Percentiles rank a stretch among this genome's conserved stretches.
Conservation (phyloP, 2,329 filamentous ascomycete species). For the Seiridium unicorne region DNA sequence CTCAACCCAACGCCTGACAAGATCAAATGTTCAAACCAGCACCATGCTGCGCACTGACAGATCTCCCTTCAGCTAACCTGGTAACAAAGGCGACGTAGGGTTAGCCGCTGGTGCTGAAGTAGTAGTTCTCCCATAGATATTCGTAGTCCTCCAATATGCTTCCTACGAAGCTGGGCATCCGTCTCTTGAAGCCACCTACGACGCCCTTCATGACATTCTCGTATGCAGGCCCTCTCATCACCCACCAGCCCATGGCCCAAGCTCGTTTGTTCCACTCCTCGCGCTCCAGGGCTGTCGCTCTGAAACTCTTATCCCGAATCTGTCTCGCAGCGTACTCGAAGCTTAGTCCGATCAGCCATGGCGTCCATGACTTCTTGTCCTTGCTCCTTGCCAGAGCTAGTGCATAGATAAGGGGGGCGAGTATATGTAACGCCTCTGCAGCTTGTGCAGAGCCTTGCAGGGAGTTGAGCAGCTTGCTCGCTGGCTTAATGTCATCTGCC, state of each 20-base stretch:
- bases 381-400: conserved; percentile 72
- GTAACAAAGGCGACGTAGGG: neutral
- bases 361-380: conserved; percentile 80
- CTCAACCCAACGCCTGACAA: too few relatives aligned
- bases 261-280: conserved; percentile 87
- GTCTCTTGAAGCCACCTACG: conserved; percentile 69
- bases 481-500: conserved; percentile 94
- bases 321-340: conserved; percentile 90
- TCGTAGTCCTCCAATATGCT: conserved; percentile 94
- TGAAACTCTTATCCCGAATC: conserved; percentile 69
- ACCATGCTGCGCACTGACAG: too few relatives aligned
- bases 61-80: too few relatives aligned
- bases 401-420: conserved; percentile 85
- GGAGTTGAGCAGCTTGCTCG: conserved; percentile 79
- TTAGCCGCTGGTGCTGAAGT: conserved; percentile 65
- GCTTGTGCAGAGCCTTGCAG: conserved; percentile 71
- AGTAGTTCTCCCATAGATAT: conserved; percentile 97
- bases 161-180: conserved; percentile 76
- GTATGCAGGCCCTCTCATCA: conserved; percentile 95
- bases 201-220: conserved; percentile 82
- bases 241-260: conserved; percentile 93
- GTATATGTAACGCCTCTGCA: conserved; percentile 88
- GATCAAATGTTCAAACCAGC: too few relatives aligned
- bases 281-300: conserved; percentile 82
- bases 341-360: conserved; percentile 83